These are phyloP conservation scores for Euclidium syriacum DNA, from an alignment of 345 rosid genomes.

Conservation along the genomic window DNA sequence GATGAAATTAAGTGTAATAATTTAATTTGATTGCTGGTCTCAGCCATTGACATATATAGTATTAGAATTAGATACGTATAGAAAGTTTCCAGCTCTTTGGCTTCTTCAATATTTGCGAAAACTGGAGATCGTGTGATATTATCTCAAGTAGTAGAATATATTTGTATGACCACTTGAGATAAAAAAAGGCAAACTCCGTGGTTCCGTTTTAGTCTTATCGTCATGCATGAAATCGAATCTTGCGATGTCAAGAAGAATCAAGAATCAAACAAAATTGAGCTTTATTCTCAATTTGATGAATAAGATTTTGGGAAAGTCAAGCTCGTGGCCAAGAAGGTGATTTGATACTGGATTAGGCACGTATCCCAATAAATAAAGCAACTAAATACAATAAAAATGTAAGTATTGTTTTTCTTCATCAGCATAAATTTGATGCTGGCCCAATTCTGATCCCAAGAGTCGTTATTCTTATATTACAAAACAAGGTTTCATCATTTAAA, in stretches of 20 bases:
- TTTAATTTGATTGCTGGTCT: too few species aligned
- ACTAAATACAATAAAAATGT: not conserved
- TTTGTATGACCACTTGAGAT: conserved; percentile 12
- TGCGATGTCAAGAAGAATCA: conserved; percentile 6
- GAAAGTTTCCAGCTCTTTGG: too few species aligned
- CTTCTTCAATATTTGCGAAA: conserved; percentile 13
- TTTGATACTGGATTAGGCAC: conserved; percentile 6
- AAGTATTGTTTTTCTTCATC: not conserved
- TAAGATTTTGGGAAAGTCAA: conserved; percentile 8
- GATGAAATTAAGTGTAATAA: too few species aligned
- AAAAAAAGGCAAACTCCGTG: not conserved
- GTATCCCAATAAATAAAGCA: not conserved
- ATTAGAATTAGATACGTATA: too few species aligned
- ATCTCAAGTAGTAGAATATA: not conserved
- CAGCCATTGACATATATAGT: too few species aligned
- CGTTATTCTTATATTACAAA: conserved; percentile 8
- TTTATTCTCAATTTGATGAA: conserved; percentile 14
- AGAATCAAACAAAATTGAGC: conserved; percentile 7
- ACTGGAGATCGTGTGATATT: conserved; percentile 19
- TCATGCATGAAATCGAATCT: conserved; percentile 20
- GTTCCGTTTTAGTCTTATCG: conserved; percentile 14
- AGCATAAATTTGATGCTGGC: not conserved
- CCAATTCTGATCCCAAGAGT: conserved; percentile 17
- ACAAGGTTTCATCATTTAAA: conserved; percentile 22
- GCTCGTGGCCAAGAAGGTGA: conserved; percentile 12